Percentiles rank a stretch among this genome's conserved stretches.
Evolutionary conservation across 306 rosid species (phyloP).

Genomic region (Quercus bicolor): DNA sequence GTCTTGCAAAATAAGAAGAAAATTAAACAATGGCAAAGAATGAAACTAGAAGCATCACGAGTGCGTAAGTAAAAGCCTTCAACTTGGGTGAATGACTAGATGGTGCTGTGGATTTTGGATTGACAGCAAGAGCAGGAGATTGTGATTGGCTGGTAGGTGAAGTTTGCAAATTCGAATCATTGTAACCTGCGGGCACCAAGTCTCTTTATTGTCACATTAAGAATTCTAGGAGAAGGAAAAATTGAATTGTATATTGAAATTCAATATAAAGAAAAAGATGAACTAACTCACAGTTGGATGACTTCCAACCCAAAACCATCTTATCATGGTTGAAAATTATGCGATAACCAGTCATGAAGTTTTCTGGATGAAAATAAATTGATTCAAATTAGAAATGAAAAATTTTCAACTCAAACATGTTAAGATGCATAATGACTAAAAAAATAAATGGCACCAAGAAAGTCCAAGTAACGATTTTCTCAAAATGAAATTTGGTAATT

Average conservation of each 20-base stretch:
- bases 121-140: slow-evolving; percentile 36
- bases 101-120: slow-evolving; percentile 48
- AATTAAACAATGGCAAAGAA: slow-evolving; percentile 44
- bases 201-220: background rate
- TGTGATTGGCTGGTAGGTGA: slow-evolving; percentile 29
- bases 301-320: slow-evolving; percentile 70
- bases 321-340: slow-evolving; percentile 73
- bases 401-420: background rate
- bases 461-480: too few species aligned
- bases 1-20: background rate
- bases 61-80: slow-evolving; percentile 26
- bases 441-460: background rate
- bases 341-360: slow-evolving; percentile 92
- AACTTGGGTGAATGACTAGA: slow-evolving; percentile 32
- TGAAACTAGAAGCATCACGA: slow-evolving; percentile 25
- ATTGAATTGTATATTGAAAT: background rate
- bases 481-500: background rate
- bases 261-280: slow-evolving; percentile 1
- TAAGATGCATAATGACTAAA: background rate
- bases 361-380: slow-evolving; percentile 53
- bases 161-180: slow-evolving; percentile 29
- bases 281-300: slow-evolving; percentile 59
- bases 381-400: background rate
- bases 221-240: background rate
- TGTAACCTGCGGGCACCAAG: slow-evolving; percentile 49